Evolutionary conservation across 495 filamentous ascomycete genomes (phyloP).

Genomic region (Daldinia childiae): DNA sequence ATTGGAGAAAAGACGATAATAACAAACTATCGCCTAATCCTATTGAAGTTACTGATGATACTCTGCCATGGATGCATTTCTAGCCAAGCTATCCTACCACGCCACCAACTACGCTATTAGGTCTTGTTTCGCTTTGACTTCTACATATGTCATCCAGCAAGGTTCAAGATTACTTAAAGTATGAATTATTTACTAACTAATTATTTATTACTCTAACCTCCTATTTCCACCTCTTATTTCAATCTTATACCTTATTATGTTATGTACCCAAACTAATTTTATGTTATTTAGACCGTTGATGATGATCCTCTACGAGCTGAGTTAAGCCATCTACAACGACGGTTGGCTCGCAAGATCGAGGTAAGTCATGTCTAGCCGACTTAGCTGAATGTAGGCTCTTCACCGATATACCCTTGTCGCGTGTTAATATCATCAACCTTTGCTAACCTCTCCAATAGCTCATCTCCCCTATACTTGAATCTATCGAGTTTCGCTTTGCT

Average conservation of each 20-base stretch:
- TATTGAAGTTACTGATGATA: background rate
- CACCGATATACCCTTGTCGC: conserved; percentile 8
- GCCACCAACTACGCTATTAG: conserved; percentile 92
- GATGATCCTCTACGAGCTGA: conserved; percentile 42
- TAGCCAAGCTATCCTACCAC: conserved; percentile 73
- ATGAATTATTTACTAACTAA: conserved; percentile 21
- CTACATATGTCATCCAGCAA: conserved; percentile 83
- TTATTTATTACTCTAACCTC: background rate
- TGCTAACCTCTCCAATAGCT: conserved; percentile 29
- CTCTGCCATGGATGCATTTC: conserved; percentile 76
- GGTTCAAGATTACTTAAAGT: conserved; percentile 83
- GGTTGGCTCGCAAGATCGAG: conserved; percentile 47
- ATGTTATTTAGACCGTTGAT: conserved; percentile 39
- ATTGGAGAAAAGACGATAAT: conserved; percentile 8
- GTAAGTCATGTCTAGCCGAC: conserved; percentile 37
- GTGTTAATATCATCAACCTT: background rate
- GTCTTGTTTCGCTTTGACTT: conserved; percentile 90
- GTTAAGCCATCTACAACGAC: conserved; percentile 43
- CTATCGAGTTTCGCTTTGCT: conserved; percentile 41
- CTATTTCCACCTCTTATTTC: too few species aligned
- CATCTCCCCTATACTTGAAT: conserved; percentile 46
- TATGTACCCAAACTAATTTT: conserved; percentile 25
- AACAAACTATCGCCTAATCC: background rate
- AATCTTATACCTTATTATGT: background rate
- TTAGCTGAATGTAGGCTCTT: conserved; percentile 9